Evolutionary conservation across 2,329 filamentous ascomycete genomes (phyloP).

Genomic region (Ascochyta lentis): DNA sequence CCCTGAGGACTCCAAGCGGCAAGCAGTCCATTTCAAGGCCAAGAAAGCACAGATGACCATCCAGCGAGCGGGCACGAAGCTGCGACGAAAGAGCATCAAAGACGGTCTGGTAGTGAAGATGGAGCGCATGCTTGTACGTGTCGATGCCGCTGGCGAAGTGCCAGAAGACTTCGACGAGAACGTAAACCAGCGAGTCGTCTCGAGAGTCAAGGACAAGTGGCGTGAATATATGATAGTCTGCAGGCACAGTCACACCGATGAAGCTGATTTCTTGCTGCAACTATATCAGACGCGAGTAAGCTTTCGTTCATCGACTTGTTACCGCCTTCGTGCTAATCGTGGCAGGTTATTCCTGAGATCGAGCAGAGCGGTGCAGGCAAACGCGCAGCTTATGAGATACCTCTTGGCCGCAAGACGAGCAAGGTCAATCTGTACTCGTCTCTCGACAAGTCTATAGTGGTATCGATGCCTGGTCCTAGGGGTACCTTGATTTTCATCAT

Average conservation of each 20-base stretch:
- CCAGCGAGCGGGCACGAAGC: conserved; percentile 40
- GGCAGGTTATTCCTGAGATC: conserved; percentile 64
- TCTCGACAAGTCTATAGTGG: conserved; percentile 70
- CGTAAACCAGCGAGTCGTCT: conserved; percentile 64
- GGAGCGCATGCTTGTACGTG: conserved; percentile 71
- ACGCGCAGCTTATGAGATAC: conserved; percentile 64
- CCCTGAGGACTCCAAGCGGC: conserved; percentile 49
- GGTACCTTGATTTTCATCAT: conserved; percentile 67
- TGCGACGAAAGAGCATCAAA: conserved; percentile 51
- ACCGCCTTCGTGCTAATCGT: conserved; percentile 11
- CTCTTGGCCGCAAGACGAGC: conserved; percentile 59
- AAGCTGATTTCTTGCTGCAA: conserved; percentile 63
- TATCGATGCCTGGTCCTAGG: conserved; percentile 63
- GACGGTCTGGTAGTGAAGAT: conserved; percentile 71
- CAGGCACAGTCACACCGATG: conserved; percentile 61
- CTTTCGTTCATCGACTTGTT: not conserved
- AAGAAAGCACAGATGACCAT: conserved; percentile 50
- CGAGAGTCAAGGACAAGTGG: conserved; percentile 68
- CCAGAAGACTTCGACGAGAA: conserved; percentile 70
- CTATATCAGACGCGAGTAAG: conserved; percentile 65
- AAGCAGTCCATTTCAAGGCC: conserved; percentile 48
- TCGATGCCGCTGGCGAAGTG: conserved; percentile 62
- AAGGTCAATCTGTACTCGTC: conserved; percentile 69
- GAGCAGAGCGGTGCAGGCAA: conserved; percentile 60
- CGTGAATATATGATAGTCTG: conserved; percentile 69